phyloP scores from a whole-genome alignment of 192 early-diverging fungal genomes.

The Dissophora ornata region DNA sequence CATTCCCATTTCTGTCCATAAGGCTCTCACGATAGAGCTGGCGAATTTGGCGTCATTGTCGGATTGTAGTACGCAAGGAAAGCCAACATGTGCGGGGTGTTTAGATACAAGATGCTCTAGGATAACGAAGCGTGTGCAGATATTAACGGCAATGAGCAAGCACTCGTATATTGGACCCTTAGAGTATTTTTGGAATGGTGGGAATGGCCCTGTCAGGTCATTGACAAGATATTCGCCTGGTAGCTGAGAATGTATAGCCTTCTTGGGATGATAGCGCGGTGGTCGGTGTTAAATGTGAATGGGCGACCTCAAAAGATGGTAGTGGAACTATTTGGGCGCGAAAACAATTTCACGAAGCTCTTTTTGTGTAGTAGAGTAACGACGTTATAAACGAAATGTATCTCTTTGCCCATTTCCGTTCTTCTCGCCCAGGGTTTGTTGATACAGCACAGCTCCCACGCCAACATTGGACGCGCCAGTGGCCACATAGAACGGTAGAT shows the following conservation, averaged over 20 bases:
- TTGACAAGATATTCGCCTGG: slow-evolving; percentile 32
- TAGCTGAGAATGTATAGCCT: slow-evolving; percentile 7
- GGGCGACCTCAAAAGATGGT: slow-evolving; percentile 47
- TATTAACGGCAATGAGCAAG: slow-evolving; percentile 22
- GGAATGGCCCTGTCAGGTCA: slow-evolving; percentile 35
- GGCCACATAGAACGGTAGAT: slow-evolving; percentile 31
- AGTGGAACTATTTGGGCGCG: slow-evolving; percentile 48
- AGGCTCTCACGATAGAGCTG: slow-evolving; percentile 26
- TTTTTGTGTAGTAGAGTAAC: slow-evolving; percentile 45
- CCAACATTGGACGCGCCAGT: slow-evolving; percentile 59
- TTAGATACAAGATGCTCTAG: slow-evolving; percentile 21
- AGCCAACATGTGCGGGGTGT: slow-evolving; percentile 9
- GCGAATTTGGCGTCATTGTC: slow-evolving; percentile 60
- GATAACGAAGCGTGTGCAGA: slow-evolving; percentile 33
- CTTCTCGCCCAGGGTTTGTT: slow-evolving; percentile 5
- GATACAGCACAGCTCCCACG: slow-evolving; percentile 45
- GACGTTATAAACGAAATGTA: slow-evolving; percentile 48
- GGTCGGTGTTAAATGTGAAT: slow-evolving; percentile 55
- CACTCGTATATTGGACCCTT: slow-evolving; percentile 7
- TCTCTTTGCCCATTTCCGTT: neutral
- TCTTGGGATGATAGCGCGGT: slow-evolving; percentile 39
- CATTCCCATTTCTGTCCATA: slow-evolving; percentile 10
- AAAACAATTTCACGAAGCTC: slow-evolving; percentile 42
- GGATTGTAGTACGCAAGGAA: slow-evolving; percentile 25
- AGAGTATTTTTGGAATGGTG: neutral